phyloP scores from a whole-genome alignment of 257 asterid genomes.

The Osmanthus fragrans region DNA sequence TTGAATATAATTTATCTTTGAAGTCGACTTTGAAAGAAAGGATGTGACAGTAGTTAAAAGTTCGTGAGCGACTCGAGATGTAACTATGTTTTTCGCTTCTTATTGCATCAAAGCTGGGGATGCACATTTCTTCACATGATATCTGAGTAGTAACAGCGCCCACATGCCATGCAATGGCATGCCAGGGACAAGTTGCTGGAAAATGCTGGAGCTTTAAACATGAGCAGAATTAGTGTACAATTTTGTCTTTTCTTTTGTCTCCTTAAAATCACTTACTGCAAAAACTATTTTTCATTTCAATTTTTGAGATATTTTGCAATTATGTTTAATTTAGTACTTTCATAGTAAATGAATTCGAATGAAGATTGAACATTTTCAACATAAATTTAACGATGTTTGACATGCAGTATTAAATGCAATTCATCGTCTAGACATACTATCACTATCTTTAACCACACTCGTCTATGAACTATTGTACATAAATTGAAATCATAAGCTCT shows the following conservation, averaged over 20 bases:
- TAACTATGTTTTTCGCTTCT: not conserved
- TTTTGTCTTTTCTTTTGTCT: slow-evolving; percentile 10
- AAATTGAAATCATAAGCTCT: not conserved
- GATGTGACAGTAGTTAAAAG: too few relatives aligned
- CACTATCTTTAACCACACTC: too few relatives aligned
- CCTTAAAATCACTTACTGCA: not conserved
- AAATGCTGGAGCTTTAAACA: slow-evolving; percentile 13
- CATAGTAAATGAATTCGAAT: too few relatives aligned
- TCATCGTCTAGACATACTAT: too few relatives aligned
- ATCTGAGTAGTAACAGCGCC: slow-evolving; percentile 26
- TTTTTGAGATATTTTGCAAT: not conserved
- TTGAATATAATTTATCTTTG: too few relatives aligned
- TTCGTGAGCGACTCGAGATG: too few relatives aligned
- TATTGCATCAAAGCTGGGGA: not conserved
- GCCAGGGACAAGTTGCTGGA: slow-evolving; percentile 11
- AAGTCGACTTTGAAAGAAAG: too few relatives aligned
- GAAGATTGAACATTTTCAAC: too few relatives aligned
- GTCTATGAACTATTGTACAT: not conserved
- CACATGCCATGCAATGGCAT: slow-evolving; percentile 30
- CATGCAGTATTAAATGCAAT: too few relatives aligned
- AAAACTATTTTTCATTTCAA: not conserved
- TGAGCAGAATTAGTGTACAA: slow-evolving; percentile 11
- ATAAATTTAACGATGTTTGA: too few relatives aligned
- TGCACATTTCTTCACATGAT: slow-evolving; percentile 24
- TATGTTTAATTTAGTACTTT: too few relatives aligned